phyloP scores from a whole-genome alignment of 768 basidiomycete genomes.

The Nidularia pulvinata region DNA sequence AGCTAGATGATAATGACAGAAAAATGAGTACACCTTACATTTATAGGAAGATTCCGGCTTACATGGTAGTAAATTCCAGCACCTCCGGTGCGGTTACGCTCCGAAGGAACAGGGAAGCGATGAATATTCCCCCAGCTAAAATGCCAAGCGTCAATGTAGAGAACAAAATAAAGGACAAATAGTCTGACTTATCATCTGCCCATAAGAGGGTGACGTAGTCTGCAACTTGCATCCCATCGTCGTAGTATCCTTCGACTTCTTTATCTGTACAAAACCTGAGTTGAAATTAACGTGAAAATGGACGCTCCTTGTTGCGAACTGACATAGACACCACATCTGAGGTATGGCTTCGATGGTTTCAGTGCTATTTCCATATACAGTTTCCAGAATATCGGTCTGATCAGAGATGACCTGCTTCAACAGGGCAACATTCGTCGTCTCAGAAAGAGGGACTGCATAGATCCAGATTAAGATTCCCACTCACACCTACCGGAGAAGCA shows the following conservation, averaged over 20 bases:
- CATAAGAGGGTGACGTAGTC: conserved; percentile 67
- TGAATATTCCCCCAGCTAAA: conserved; percentile 70
- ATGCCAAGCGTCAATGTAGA: too few relatives aligned
- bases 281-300: too few relatives aligned
- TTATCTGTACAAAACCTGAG: conserved; percentile 35
- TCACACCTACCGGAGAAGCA: background rate
- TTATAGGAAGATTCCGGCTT: conserved; percentile 9
- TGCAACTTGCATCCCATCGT: conserved; percentile 57
- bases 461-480: background rate
- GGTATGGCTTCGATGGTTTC: conserved; percentile 53
- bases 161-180: too few relatives aligned
- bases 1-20: conserved; percentile 34
- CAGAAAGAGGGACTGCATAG: conserved; percentile 48
- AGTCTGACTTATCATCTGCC: conserved; percentile 74
- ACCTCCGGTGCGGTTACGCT: conserved; percentile 63
- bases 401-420: conserved; percentile 56
- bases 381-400: conserved; percentile 59
- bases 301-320: too few relatives aligned
- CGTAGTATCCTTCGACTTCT: conserved; percentile 70
- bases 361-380: conserved; percentile 44
- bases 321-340: conserved; percentile 66
- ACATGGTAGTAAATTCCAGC: conserved; percentile 75
- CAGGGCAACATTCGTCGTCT: conserved; percentile 45
- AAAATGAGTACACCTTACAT: conserved; percentile 1
- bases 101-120: conserved; percentile 50